These are phyloP conservation scores for Histomonas meleagridis DNA, from an alignment of 208 protist genomes.

Conservation along the genomic window DNA sequence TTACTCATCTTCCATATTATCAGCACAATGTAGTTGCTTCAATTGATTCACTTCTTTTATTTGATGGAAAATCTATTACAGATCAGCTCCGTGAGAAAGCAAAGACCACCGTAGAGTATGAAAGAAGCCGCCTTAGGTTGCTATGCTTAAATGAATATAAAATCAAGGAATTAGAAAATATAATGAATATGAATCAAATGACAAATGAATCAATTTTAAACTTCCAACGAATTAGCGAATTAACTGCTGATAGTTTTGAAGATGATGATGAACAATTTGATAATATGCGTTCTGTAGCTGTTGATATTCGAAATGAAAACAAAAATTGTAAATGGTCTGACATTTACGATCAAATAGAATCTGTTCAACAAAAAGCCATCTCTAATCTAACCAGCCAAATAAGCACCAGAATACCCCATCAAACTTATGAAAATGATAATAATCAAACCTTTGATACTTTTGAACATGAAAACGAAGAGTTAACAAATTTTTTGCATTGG, in stretches of 20 bases:
- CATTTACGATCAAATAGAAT: neutral
- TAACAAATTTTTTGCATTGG: too few relatives aligned
- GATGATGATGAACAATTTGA: too few relatives aligned
- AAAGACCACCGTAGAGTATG: neutral
- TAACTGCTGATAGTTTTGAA: too few relatives aligned
- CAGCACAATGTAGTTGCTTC: neutral
- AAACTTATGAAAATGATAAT: too few relatives aligned
- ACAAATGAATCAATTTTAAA: neutral
- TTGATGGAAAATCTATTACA: neutral
- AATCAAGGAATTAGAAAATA: neutral
- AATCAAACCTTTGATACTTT: too few relatives aligned
- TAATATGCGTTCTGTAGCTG: too few relatives aligned
- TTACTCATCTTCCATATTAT: neutral
- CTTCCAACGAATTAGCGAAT: too few relatives aligned
- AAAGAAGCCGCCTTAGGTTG: neutral
- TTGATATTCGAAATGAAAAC: neutral
- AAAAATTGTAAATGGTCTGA: neutral
- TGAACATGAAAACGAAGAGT: too few relatives aligned
- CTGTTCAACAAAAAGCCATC: neutral
- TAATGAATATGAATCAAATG: neutral
- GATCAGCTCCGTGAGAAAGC: neutral
- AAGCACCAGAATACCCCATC: too few relatives aligned
- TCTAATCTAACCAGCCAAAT: neutral
- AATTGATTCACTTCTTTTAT: neutral
- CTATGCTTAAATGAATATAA: neutral